These are phyloP conservation scores for Metschnikowia amazonensis DNA, from an alignment of 805 yeast species.

Conservation along the genomic window DNA sequence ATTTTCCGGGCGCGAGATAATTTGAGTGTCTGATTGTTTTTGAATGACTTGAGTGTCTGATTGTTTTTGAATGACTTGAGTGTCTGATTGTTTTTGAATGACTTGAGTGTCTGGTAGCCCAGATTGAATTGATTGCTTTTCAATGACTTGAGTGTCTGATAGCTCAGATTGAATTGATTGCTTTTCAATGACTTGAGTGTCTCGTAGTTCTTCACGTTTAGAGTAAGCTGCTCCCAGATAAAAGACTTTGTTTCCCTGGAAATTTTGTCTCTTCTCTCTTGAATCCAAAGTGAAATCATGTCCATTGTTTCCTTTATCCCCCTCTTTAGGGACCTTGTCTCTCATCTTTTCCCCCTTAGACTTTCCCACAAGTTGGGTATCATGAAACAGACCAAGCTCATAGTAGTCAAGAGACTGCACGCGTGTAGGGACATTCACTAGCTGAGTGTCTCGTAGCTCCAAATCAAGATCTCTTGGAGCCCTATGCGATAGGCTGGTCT, in stretches of 20 bases:
- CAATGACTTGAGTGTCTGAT: background rate
- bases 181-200: background rate
- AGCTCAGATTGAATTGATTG: background rate
- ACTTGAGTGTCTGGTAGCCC: background rate
- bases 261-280: no score
- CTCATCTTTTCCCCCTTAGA: background rate
- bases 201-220: no score
- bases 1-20: no score
- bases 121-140: background rate
- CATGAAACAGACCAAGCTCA: background rate
- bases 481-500: no score
- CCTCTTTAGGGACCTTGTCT: no score
- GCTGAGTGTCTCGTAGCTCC: background rate
- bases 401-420: conserved; percentile 1
- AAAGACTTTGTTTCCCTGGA: no score
- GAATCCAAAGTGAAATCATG: no score
- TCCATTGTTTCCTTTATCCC: no score
- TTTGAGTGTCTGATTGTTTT: background rate
- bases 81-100: background rate
- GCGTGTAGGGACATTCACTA: background rate
- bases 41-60: background rate
- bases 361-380: background rate
- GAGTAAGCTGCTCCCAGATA: no score
- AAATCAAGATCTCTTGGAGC: no score
- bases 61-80: background rate